A percentile compares a stretch with the other conserved stretches of the same genome.
phyloP scores from a whole-genome alignment of 345 rosid genomes.

The Heritiera fomes region DNA sequence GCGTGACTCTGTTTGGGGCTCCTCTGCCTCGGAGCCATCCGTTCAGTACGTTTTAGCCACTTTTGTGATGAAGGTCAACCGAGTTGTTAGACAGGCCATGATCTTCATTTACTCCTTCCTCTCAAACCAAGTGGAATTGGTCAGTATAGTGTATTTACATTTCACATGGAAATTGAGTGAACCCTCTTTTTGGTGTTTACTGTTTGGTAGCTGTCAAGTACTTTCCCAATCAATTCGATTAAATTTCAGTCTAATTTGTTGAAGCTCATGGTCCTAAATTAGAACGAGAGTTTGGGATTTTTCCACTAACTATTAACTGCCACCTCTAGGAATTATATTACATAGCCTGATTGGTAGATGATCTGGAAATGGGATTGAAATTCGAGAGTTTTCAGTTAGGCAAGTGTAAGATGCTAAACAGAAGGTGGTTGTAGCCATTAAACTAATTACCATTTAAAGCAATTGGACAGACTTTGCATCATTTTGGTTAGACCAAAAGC shows the following conservation, averaged over 20 bases:
- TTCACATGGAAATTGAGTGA: not conserved
- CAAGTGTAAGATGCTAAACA: not conserved
- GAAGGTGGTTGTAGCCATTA: not conserved
- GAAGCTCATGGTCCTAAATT: not conserved
- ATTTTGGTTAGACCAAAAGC: conserved; percentile 14
- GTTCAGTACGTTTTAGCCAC: not conserved
- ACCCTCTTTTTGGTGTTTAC: not conserved
- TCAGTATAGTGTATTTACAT: not conserved
- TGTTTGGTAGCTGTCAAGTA: not conserved
- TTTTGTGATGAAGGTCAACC: not conserved
- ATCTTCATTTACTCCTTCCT: conserved; percentile 3
- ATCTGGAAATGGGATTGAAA: not conserved
- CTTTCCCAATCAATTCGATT: not conserved
- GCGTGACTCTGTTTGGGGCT: conserved; percentile 4
- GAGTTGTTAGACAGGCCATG: not conserved
- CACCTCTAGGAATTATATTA: not conserved
- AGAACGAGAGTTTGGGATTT: not conserved
- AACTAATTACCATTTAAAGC: conserved; percentile 11
- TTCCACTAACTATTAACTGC: not conserved
- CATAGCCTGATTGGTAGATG: not conserved
- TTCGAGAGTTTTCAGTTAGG: not conserved
- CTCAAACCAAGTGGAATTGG: not conserved
- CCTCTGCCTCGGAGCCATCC: conserved; percentile 1
- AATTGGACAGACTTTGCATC: conserved; percentile 11
- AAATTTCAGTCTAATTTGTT: not conserved